Base-by-base conservation (phyloP, 495 filamentous ascomycete genomes). In the Tuber calosporum region DNA sequence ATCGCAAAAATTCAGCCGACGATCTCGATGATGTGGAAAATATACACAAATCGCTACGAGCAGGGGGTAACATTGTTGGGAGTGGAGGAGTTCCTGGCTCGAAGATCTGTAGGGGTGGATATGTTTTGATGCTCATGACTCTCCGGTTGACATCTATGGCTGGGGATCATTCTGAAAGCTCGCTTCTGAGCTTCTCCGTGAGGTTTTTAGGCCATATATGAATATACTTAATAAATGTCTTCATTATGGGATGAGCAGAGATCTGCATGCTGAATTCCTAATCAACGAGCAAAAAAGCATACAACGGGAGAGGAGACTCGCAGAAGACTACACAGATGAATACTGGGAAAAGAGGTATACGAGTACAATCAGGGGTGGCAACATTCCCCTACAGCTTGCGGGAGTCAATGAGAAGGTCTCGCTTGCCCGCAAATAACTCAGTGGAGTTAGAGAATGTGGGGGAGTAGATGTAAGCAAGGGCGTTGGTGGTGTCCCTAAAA, bases 331-430 rank as follows among this genome's bases (percentile, higher is more conserved):
- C 78, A 98, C 94, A 0, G 95, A 99, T 80, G 95, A 98, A 77
- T 99, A 99, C 82, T 99, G 95, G 95, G 95, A 98, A 80, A 93
- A 97, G 82, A 87, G 95, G 72, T 99, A 99, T 79, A 97, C n/a
- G n/a, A n/a, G n/a, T n/a, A n/a, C 93, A 19, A 92, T 98, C 74
- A 89, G 95, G 62, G 91, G 96, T 66, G 87, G 92, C 66, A 93
- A 95, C 71, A 89, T 98, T 19, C 95, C 95, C 4, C 94, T 94
- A 19, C 95, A 99, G 81, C 87, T 99, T 8, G 93, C 96, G 78
- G 89, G 85, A 70, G 92, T 98, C 72, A 94, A 92, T 78, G 93
- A 97, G 73, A 97, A 97, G 80, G 93, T 99, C 2, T 85, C 97
- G 13, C 86, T 98, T 5, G 95, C 95, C 22, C 95, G 95, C 30